These are phyloP conservation scores for Pythium rhizo-oryzae DNA, from an alignment of 352 stramenopile genomes.

Conservation along the genomic window DNA sequence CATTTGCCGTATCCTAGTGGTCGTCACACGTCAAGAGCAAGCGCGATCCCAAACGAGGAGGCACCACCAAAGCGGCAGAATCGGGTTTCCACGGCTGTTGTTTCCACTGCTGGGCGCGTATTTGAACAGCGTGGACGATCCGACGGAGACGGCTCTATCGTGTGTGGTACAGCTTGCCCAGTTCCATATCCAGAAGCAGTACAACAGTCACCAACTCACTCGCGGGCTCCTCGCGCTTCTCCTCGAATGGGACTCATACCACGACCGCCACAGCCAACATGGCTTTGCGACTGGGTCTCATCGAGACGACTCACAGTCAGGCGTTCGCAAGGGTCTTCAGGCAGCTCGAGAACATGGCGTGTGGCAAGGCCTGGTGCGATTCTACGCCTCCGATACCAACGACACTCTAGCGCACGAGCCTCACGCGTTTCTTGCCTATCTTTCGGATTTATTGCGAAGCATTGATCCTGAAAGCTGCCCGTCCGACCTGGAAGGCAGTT, in stretches of 20 bases:
- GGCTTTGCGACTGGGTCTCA: background rate
- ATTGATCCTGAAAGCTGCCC: slow-evolving; percentile 17
- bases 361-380: slow-evolving; percentile 22
- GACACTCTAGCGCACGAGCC: background rate
- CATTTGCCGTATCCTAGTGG: slow-evolving; percentile 5
- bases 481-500: slow-evolving; percentile 18
- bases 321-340: background rate
- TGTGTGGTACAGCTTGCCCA: background rate
- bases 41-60: background rate
- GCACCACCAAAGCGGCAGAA: background rate
- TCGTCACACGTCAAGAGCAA: background rate
- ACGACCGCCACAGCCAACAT: background rate
- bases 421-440: slow-evolving; percentile 9
- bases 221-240: slow-evolving; percentile 8
- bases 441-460: slow-evolving; percentile 14
- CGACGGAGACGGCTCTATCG: background rate
- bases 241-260: slow-evolving; percentile 17
- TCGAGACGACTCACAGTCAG: background rate
- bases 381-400: slow-evolving; percentile 1
- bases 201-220: background rate
- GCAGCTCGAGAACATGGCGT: slow-evolving; percentile 7
- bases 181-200: background rate
- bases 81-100: background rate
- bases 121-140: background rate
- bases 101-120: slow-evolving; percentile 8